Conservation (phyloP, 2,329 filamentous ascomycete species). For the Neoascochyta sp. region DNA sequence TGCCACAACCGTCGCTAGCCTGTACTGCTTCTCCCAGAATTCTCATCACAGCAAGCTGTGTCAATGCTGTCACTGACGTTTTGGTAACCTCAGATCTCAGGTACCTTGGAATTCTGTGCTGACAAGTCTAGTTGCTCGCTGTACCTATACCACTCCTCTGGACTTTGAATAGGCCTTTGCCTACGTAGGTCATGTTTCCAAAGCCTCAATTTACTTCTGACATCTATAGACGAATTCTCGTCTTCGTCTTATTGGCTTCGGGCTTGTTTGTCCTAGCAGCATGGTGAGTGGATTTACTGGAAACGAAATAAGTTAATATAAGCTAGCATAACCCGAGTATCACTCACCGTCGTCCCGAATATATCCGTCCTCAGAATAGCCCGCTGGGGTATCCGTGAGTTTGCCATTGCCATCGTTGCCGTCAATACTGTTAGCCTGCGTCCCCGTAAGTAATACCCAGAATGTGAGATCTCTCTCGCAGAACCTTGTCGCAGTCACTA, state of each 20-base stretch:
- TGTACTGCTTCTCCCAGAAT: constrained; percentile 9
- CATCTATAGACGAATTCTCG: constrained; percentile 1
- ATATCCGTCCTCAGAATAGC: constrained; percentile 11
- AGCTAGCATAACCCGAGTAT: constrained; percentile 10
- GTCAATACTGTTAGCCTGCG: constrained; percentile 10
- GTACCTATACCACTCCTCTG: constrained; percentile 12
- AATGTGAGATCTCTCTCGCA: background rate
- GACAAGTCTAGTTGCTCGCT: constrained; percentile 4
- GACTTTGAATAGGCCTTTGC: constrained; percentile 10
- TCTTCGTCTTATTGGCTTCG: constrained; percentile 10
- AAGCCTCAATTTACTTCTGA: background rate
- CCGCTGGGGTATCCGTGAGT: constrained; percentile 12
- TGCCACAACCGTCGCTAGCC: constrained; percentile 3
- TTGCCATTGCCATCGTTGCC: constrained; percentile 10
- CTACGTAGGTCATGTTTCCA: constrained; percentile 1
- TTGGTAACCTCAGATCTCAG: constrained; percentile 3
- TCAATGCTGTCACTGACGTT: constrained; percentile 10
- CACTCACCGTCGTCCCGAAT: constrained; percentile 8
- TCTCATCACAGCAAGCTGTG: constrained; percentile 10
- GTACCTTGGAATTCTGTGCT: background rate
- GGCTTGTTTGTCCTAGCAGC: constrained; percentile 13
- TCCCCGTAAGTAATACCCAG: constrained; percentile 4
- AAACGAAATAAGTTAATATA: too few species aligned
- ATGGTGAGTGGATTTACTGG: constrained; percentile 1
- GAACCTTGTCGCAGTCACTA: background rate